Base-by-base conservation (phyloP, 352 stramenopile genomes). In the Peronosclerospora sorghi region DNA sequence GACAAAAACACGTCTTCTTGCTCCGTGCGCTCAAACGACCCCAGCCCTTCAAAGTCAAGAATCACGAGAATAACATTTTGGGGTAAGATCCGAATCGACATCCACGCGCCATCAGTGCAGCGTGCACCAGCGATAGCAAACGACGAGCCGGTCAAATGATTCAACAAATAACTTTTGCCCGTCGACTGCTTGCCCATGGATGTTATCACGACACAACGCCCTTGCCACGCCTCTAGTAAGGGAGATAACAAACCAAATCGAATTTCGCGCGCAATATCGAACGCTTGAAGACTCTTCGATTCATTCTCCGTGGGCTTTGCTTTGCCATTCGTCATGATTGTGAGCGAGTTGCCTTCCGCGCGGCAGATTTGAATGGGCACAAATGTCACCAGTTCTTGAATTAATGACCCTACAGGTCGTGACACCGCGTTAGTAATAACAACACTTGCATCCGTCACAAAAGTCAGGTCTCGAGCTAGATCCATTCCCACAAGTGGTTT, bases 101-200 rank as follows among this genome's bases (percentile, higher is more conserved):
- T 73, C 62, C 62, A 73, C 0, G 62, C 62, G 26, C 59, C 62
- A 5, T 73, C 62, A 1, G 59, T 73, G 27, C 62, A 73, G 0
- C 62, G 55, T 26, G 59, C 47, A 15, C 62, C 63, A 54, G 59
- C 56, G n/a, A 73, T 84, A 5, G 74, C 68, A 58, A 85, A 86
- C 4, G 76, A 88, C 1, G 66, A 75, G 0, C 76, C 73, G 0
- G 73, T 83, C 38, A 88, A 50, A 29, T 86, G 77, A 32, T 87
- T 90, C 0, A 90, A 45, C 13, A 86, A 70, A 39, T 90, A 90
- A 41, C 73, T 86, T 39, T 89, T 86, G 4, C 77, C 73, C 1
- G 77, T 89, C 13, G 77, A 89, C 45, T 89, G 77, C n/a, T 74
- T 74, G 7, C 63, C 63, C 63, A 74, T 70, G 1, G 63, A 73